A percentile compares a stretch with the other conserved stretches of the same genome.
Evolutionary conservation across 2,329 filamentous ascomycete genomes (phyloP).

Genomic region (Rhinocladiella mackenziei): DNA sequence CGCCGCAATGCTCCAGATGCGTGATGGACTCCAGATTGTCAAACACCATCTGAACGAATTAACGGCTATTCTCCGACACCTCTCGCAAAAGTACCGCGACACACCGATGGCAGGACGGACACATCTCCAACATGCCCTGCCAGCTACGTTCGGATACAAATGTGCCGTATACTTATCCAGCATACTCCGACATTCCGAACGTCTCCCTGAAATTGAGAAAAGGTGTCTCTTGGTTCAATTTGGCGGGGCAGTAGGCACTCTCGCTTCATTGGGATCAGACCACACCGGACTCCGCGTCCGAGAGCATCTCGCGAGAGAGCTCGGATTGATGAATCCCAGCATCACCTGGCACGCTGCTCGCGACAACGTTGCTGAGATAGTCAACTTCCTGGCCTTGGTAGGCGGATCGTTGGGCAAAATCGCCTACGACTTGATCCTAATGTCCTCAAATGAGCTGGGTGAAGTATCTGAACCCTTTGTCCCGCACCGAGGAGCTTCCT

Average conservation of each 20-base stretch:
- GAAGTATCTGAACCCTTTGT: conserved; percentile 56
- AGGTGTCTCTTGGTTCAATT: conserved; percentile 53
- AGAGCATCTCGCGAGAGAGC: conserved; percentile 47
- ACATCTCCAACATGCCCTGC: conserved; percentile 56
- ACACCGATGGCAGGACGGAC: conserved; percentile 57
- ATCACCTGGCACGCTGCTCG: conserved; percentile 58
- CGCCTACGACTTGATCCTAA: conserved; percentile 54
- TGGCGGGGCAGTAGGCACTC: conserved; percentile 54
- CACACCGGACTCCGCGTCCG: conserved; percentile 50
- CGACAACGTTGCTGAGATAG: conserved; percentile 52
- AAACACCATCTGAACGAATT: conserved; percentile 44
- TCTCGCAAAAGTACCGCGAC: conserved; percentile 48
- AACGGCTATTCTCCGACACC: conserved; percentile 40
- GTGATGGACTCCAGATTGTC: conserved; percentile 48
- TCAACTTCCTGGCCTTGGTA: conserved; percentile 52
- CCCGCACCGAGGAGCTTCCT: conserved; percentile 52
- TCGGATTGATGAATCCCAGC: conserved; percentile 47
- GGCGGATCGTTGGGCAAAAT: conserved; percentile 54
- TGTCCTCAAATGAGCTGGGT: conserved; percentile 55
- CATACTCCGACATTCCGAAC: conserved; percentile 47
- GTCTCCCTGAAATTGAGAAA: conserved; percentile 46
- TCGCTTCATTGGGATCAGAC: conserved; percentile 50
- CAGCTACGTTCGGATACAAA: conserved; percentile 57
- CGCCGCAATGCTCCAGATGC: conserved; percentile 53
- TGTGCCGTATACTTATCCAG: conserved; percentile 53